Evolutionary conservation across 257 asterid genomes (phyloP).

Genomic region (Ehretia macrophylla): DNA sequence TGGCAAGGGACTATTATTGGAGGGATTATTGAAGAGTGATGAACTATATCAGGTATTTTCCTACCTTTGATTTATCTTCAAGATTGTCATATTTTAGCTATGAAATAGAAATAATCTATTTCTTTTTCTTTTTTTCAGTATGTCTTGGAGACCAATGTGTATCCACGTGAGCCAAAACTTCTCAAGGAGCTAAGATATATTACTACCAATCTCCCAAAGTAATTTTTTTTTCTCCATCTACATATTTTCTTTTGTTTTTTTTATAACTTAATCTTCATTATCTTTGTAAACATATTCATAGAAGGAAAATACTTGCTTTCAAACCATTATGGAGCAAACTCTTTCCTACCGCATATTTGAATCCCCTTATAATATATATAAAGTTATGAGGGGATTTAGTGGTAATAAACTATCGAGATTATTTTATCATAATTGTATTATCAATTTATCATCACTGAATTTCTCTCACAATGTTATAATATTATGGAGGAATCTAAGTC

Average conservation of each 20-base stretch:
- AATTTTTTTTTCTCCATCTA: background rate
- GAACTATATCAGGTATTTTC: slow-evolving; percentile 32
- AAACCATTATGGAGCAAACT: no score
- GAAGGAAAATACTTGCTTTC: no score
- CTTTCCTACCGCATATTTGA: no score
- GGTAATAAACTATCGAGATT: no score
- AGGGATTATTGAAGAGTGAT: slow-evolving; percentile 27
- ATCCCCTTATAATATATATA: no score
- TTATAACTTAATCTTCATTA: background rate
- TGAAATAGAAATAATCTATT: background rate
- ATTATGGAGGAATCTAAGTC: no score
- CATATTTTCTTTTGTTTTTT: background rate
- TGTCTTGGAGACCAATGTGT: slow-evolving; percentile 34
- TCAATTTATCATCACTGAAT: no score
- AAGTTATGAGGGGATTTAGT: no score
- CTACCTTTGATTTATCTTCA: background rate
- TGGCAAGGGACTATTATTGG: slow-evolving; percentile 19
- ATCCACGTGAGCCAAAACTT: slow-evolving; percentile 32
- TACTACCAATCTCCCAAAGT: slow-evolving; percentile 35
- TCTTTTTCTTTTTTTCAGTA: slow-evolving; percentile 17
- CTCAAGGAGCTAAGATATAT: slow-evolving; percentile 41
- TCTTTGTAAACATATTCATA: no score
- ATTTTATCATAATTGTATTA: no score
- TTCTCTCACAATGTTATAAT: no score
- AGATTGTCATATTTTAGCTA: background rate